These are phyloP conservation scores for Chalciporus sp. DNA, from an alignment of 1,284 basidiomycete genomes.

Conservation along the genomic window DNA sequence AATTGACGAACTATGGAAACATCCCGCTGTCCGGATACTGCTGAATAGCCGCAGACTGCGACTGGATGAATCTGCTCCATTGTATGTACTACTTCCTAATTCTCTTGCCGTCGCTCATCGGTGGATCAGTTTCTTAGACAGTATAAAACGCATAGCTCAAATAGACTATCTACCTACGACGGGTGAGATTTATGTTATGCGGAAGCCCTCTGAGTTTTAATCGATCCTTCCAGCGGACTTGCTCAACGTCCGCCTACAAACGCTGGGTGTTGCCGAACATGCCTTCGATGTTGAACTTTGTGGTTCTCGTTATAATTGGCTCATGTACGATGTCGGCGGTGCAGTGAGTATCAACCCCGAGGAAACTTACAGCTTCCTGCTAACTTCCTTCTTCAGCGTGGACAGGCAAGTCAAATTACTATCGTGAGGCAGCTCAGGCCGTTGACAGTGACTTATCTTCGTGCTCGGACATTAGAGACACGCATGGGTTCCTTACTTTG, in stretches of 20 bases:
- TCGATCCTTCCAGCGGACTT: constrained; percentile 58
- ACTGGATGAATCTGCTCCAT: constrained; percentile 74
- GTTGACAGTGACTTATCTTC: constrained; percentile 28
- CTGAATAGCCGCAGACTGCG: constrained; percentile 59
- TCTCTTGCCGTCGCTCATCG: constrained; percentile 9
- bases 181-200: constrained; percentile 41
- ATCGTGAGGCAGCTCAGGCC: constrained; percentile 15
- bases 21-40: constrained; percentile 61
- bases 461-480: constrained; percentile 52
- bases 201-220: constrained; percentile 2
- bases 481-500: constrained; percentile 81
- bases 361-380: constrained; percentile 7
- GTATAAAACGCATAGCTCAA: constrained; percentile 63
- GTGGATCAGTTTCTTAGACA: constrained; percentile 61
- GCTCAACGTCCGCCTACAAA: constrained; percentile 75
- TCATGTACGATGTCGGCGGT: constrained; percentile 79
- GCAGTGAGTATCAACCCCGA: constrained; percentile 51
- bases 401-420: constrained; percentile 44
- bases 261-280: constrained; percentile 76
- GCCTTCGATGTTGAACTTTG: constrained; percentile 66
- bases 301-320: constrained; percentile 67
- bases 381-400: constrained; percentile 42
- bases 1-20: constrained; percentile 66
- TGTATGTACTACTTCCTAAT: constrained; percentile 46
- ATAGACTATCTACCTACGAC: constrained; percentile 70